Percentiles rank a stretch among this genome's conserved stretches.
phyloP scores from a whole-genome alignment of 495 filamentous ascomycete species.

The Terfezia claveryi region DNA sequence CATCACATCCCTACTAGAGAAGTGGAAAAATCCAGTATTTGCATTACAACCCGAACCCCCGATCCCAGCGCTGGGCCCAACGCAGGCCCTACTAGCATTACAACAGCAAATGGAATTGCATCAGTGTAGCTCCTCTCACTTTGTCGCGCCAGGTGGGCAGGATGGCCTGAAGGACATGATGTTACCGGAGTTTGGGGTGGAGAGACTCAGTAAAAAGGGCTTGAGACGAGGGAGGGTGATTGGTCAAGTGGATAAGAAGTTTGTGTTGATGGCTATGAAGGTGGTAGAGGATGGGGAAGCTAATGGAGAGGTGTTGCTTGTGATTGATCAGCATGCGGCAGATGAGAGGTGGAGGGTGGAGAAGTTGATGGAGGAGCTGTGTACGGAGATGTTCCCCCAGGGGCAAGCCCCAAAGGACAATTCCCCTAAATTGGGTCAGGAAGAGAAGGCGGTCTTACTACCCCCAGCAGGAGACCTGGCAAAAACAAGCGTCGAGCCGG shows the following conservation, averaged over 20 bases:
- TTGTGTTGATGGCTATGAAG: constrained; percentile 28
- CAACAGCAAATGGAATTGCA: no score
- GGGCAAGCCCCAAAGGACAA: no score
- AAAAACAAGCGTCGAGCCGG: background rate
- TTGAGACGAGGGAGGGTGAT: constrained; percentile 45
- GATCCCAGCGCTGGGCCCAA: no score
- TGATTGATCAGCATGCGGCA: constrained; percentile 89
- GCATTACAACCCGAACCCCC: no score
- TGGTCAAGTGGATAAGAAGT: constrained; percentile 74
- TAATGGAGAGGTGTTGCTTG: constrained; percentile 30
- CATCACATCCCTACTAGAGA: no score
- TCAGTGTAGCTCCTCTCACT: no score
- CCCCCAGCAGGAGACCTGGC: background rate
- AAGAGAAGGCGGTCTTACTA: no score
- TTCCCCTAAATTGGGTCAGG: no score
- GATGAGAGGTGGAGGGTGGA: constrained; percentile 77
- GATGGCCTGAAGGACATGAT: no score
- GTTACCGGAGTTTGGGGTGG: background rate
- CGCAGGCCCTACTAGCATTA: no score
- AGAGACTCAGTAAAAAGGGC: constrained; percentile 42
- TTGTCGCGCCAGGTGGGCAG: no score
- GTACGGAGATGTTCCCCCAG: background rate
- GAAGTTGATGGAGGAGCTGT: constrained; percentile 35
- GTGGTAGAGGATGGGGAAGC: background rate
- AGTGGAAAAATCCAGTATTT: no score